A percentile compares a stretch with the other conserved stretches of the same genome.
These are phyloP conservation scores for Anthracocystis panici-leucophaei DNA, from an alignment of 1,284 basidiomycete species.

Conservation along the genomic window DNA sequence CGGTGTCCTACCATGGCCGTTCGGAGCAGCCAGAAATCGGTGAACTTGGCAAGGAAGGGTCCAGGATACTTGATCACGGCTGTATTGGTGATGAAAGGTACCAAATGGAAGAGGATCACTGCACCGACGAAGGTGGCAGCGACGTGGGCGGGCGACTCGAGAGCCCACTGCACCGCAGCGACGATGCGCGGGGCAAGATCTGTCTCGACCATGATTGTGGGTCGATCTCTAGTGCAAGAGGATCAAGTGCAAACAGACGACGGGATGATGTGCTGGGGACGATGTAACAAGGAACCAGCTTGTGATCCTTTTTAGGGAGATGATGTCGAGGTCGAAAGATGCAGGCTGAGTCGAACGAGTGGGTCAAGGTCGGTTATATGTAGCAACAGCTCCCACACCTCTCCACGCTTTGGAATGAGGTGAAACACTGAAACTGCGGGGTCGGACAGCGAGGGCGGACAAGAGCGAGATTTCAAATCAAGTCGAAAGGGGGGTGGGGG, in stretches of 20 bases:
- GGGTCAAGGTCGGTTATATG: not conserved
- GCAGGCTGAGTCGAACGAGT: conserved; percentile 7
- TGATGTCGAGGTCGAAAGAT: not conserved
- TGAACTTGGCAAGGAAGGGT: conserved; percentile 80
- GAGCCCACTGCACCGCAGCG: conserved; percentile 32
- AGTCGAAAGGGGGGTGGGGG: no score
- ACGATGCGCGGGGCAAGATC: conserved; percentile 37
- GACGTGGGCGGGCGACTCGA: conserved; percentile 38
- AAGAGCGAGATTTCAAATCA: no score
- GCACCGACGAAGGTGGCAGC: conserved; percentile 35
- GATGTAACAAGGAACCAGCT: no score
- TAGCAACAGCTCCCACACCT: not conserved
- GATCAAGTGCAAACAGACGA: not conserved
- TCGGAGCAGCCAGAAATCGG: conserved; percentile 81
- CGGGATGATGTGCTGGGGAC: not conserved
- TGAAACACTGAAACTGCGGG: no score
- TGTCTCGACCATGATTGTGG: conserved; percentile 39
- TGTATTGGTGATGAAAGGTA: conserved; percentile 47
- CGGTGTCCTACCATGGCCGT: conserved; percentile 79
- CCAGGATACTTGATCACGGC: conserved; percentile 74
- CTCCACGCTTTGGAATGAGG: not conserved
- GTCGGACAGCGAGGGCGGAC: no score
- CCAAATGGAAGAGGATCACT: conserved; percentile 45
- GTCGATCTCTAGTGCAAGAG: no score
- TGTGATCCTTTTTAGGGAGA: not conserved